Percentiles rank a stretch among this genome's conserved stretches.
Conservation (phyloP, 2,329 filamentous ascomycete genomes). For the Nakataea oryzae region DNA sequence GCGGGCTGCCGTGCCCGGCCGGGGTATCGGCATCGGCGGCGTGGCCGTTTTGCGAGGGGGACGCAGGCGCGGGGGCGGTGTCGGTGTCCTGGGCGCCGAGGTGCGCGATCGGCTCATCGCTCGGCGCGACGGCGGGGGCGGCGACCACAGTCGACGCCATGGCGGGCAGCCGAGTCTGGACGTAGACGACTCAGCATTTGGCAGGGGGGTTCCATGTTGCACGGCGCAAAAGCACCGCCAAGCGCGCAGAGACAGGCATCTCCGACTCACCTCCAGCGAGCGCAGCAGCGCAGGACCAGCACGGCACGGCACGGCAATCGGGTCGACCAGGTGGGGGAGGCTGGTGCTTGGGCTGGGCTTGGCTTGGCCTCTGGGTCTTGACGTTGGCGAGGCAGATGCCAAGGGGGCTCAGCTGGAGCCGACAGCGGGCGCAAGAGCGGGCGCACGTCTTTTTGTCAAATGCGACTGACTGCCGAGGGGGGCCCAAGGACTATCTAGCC, state of each 20-base stretch:
- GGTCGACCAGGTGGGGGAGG: background rate
- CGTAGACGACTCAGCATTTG: background rate
- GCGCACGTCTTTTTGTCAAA: background rate
- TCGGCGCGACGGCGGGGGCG: no score
- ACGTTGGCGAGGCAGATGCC: background rate
- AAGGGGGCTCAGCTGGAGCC: background rate
- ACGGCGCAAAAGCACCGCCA: background rate
- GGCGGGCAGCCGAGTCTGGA: background rate
- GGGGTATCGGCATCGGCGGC: background rate
- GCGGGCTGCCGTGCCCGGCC: background rate
- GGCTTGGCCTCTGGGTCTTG: background rate
- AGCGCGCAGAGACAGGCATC: background rate
- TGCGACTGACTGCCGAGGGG: background rate
- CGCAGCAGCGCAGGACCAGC: background rate
- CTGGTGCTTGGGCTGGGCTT: background rate
- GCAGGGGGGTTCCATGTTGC: no score
- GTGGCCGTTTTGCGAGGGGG: background rate
- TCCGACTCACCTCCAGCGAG: background rate
- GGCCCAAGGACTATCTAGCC: no score
- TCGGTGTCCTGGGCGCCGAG: background rate
- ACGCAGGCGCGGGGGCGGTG: no score
- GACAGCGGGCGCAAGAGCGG: no score
- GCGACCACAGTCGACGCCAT: background rate
- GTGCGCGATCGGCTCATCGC: no score
- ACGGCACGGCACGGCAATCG: background rate